Evolutionary conservation across 495 filamentous ascomycete species (phyloP), one percentile per base, ranked within the genome.

Genomic region (Xeromyces bisporus): DNA sequence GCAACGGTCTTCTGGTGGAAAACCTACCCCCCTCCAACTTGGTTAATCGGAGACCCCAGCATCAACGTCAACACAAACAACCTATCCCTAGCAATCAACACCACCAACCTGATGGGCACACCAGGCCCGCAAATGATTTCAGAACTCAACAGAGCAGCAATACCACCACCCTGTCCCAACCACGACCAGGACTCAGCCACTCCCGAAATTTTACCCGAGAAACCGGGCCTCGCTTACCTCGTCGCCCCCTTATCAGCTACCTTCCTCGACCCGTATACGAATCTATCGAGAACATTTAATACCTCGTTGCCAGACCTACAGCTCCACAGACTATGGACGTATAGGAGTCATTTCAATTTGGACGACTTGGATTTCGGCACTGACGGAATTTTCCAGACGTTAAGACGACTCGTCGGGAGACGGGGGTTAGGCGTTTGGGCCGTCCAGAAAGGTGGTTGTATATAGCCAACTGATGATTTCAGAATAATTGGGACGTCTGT

Each of bases 21-120:
- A 44, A 96, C 91, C 0, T 97, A 97, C 51, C 80, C 75, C 39
- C 89, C 89, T 5, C 89, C 89, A 0, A 73, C 79, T 13, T 96
- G 89, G 85, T 63, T 97, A 11, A 61, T 96, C 15, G 83, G 86
- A 34, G 69, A 77, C 6, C 76, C 77, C 42, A 74, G 73, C 37
- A 67, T 66, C 17, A n/a, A n/a, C n/a, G n/a, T n/a, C n/a, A n/a
- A n/a, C n/a, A n/a, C n/a, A n/a, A n/a, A n/a, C n/a, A n/a, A n/a
- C n/a, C 33, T 49, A 5, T 40, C 36, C 35, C 56, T 70, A 9
- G 46, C 51, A 8, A 53, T 87, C 27, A 55, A 52, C n/a, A 93
- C 84, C 0, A 55, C 53, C 8, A 82, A 93, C 44, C 55, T 94
- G 15, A 94, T 92, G 78, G 83, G 84, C 2, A 72, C 80, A 43